Evolutionary conservation across 495 filamentous ascomycete species (phyloP), one percentile per base, ranked within the genome.

Genomic region (Lepidopterella palustris): DNA sequence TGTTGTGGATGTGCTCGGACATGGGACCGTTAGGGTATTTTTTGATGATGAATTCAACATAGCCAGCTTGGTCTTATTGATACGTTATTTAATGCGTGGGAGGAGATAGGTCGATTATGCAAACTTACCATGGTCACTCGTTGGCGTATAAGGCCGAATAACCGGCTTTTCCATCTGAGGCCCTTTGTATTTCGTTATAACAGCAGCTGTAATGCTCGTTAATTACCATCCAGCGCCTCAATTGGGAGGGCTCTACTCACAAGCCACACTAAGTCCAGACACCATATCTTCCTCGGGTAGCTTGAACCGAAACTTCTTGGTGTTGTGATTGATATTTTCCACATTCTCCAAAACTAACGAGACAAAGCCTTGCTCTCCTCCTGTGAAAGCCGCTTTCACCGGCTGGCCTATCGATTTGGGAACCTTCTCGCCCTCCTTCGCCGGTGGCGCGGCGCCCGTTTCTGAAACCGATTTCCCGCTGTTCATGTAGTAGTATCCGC

Each of bases 41-140:
- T 80, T 98, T 98, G 70, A 98, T 83, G 32, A 97, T 71, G 40
- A 98, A 83, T 64, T 97, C 93, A 28, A 98, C 74, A 76, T 85
- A 85, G 52, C 93, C 93, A 65, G 80, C 80, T 45, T 78, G 73
- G 55, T 87, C 88, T 86, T 56, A 26, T 13, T 18, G 8, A 26
- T 25, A 32, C 10, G 54, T 59, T 39, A 62, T 57, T 31, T 21
- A 25, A 24, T 25, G 47, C 2, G 3, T 24, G 5, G 2, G 47
- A 13, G 11, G 15, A 25, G 1, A 2, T 24, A 25, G 6, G 15
- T 24, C 0, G 6, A 13, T 5, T n/a, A 26, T 3, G 50, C 9
- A 15, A 20, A 68, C 79, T 70, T 79, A 86, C 88, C 83, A 75
- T 95, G 89, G 70, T 95, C 90, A 69, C 82, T 93, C 62, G 85